Evolutionary conservation across 1,139 yeast species (phyloP).

Genomic region (Hansenula sp.): DNA sequence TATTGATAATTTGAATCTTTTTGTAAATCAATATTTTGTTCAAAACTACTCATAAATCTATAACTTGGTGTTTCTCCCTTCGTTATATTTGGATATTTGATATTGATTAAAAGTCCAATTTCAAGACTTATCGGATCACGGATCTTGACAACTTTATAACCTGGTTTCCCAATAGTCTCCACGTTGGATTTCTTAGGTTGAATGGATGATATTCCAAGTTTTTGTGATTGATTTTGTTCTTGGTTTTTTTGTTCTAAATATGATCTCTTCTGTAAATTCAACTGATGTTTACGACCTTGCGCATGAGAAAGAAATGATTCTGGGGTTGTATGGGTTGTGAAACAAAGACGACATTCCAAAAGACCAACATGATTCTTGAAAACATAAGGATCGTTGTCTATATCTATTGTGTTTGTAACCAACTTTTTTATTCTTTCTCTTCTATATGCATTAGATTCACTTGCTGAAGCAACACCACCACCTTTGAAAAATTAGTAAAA

Average conservation of each 20-base stretch:
- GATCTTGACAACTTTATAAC: conserved; percentile 61
- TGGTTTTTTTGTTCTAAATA: conserved; percentile 8
- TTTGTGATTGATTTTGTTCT: conserved; percentile 10
- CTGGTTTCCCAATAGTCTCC: conserved; percentile 69
- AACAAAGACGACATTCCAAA: conserved; percentile 72
- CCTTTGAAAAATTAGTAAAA: conserved; percentile 38
- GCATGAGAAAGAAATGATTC: conserved; percentile 78
- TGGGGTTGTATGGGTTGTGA: conserved; percentile 70
- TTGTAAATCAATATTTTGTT: conserved; percentile 46
- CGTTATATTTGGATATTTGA: conserved; percentile 51
- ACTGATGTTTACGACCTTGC: conserved; percentile 73
- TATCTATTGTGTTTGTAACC: conserved; percentile 56
- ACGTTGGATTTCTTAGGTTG: conserved; percentile 42
- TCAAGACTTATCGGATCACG: conserved; percentile 55
- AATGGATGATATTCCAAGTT: conserved; percentile 6
- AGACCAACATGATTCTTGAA: conserved; percentile 70
- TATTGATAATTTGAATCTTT: conserved; percentile 52
- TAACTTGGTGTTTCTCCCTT: conserved; percentile 52
- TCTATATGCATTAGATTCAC: conserved; percentile 64
- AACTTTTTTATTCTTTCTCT: conserved; percentile 62
- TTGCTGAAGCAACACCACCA: conserved; percentile 75
- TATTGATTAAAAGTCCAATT: conserved; percentile 58
- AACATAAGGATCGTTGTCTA: conserved; percentile 76
- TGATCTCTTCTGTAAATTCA: conserved; percentile 56
- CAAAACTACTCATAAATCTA: conserved; percentile 72